Evolutionary conservation across 2,329 filamentous ascomycete species (phyloP).

Genomic region (Alternaria sp.): DNA sequence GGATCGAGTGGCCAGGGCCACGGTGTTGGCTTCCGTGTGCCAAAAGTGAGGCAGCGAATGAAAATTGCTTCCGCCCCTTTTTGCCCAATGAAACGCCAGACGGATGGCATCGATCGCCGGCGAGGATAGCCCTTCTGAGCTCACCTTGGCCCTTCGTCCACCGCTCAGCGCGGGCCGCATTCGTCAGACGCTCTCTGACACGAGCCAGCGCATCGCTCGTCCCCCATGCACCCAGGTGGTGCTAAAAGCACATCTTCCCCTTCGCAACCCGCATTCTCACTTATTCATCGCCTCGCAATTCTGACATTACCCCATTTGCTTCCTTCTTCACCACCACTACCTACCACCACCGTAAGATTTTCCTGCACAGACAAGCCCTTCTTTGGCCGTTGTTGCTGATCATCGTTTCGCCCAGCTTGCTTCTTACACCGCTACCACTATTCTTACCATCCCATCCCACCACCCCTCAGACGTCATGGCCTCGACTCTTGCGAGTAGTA

Average conservation of each 20-base stretch:
- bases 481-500: constrained; percentile 30
- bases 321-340: constrained; percentile 2
- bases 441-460: constrained; percentile 6
- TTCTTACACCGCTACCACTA: constrained; percentile 13
- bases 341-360: constrained; percentile 22
- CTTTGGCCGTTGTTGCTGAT: constrained; percentile 28
- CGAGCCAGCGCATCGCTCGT: constrained; percentile 44
- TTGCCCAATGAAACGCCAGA: constrained; percentile 28
- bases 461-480: constrained; percentile 29
- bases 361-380: constrained; percentile 16
- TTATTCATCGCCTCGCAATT: constrained; percentile 39
- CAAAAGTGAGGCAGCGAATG: constrained; percentile 42
- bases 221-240: constrained; percentile 12
- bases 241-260: constrained; percentile 40
- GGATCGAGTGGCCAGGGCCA: constrained; percentile 17
- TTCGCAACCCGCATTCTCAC: constrained; percentile 28
- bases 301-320: constrained; percentile 17
- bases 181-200: constrained; percentile 38
- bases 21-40: constrained; percentile 4
- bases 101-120: constrained; percentile 26
- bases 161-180: constrained; percentile 29
- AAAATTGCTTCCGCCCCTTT: not conserved
- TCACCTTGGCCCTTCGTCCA: constrained; percentile 27
- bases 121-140: constrained; percentile 37
- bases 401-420: constrained; percentile 28